Percentiles rank a stretch among this genome's conserved stretches.
These are phyloP conservation scores for Trichoderma polysporum DNA, from an alignment of 2,329 filamentous ascomycete species.

Conservation along the genomic window DNA sequence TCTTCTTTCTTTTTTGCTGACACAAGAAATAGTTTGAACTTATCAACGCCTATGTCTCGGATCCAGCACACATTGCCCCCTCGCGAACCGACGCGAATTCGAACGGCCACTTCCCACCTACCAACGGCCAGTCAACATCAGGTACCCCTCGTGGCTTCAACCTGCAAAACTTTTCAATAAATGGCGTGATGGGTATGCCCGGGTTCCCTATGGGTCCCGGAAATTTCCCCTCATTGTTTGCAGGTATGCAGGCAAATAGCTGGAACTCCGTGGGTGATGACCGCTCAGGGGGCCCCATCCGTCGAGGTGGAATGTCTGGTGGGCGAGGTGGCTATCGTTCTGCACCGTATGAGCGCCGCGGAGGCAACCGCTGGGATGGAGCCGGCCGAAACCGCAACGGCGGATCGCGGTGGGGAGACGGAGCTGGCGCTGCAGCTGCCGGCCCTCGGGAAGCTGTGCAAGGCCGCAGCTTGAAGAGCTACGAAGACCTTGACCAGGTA, in stretches of 20 bases:
- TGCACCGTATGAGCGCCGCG: constrained; percentile 73
- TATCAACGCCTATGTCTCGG: constrained; percentile 91
- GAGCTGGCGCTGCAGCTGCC: constrained; percentile 72
- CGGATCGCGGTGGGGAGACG: constrained; percentile 68
- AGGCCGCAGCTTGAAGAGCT: constrained; percentile 90
- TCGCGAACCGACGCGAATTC: constrained; percentile 92
- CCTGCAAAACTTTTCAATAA: constrained; percentile 68
- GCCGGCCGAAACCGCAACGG: constrained; percentile 50
- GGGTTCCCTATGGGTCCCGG: constrained; percentile 54
- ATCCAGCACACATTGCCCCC: constrained; percentile 91
- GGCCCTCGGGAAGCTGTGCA: constrained; percentile 90
- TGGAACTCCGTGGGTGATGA: constrained; percentile 56
- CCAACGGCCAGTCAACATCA: constrained; percentile 70
- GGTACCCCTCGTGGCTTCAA: constrained; percentile 94
- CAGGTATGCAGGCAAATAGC: constrained; percentile 47
- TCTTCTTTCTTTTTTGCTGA: constrained; percentile 11
- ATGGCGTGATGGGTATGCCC: constrained; percentile 59
- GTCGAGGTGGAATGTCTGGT: constrained; percentile 61
- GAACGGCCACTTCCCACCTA: constrained; percentile 89
- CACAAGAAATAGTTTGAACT: constrained; percentile 65
- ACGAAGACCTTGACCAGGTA: constrained; percentile 92
- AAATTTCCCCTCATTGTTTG: constrained; percentile 56
- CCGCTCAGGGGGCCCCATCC: constrained; percentile 65
- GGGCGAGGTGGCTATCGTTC: constrained; percentile 57
- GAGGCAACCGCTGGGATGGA: constrained; percentile 53